Evolutionary conservation across 306 rosid species (phyloP).

Genomic region (Castanospermum australe): DNA sequence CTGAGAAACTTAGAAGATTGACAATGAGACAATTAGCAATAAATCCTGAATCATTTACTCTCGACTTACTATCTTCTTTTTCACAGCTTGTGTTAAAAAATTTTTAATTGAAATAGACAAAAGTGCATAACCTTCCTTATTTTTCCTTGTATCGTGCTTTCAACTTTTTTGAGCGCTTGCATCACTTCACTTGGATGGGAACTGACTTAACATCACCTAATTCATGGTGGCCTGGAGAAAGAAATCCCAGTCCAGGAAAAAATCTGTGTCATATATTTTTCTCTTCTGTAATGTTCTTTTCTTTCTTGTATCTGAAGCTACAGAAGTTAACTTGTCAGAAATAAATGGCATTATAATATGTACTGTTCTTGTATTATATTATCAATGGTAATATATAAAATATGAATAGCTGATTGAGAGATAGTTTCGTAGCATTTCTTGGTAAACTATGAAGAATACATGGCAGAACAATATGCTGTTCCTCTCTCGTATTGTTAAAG

Average conservation of each 20-base stretch:
- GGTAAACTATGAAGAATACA: background rate
- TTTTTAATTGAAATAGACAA: background rate
- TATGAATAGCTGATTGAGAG: background rate
- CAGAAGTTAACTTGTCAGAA: background rate
- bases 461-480: background rate
- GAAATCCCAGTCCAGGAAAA: background rate
- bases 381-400: background rate
- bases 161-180: background rate
- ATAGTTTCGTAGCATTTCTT: background rate
- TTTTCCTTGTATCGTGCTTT: background rate
- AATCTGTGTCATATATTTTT: background rate
- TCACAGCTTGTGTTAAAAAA: background rate
- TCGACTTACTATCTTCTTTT: background rate
- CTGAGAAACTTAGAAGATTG: no score
- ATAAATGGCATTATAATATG: background rate
- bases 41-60: no score
- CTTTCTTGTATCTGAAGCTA: background rate
- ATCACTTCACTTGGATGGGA: background rate
- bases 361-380: background rate
- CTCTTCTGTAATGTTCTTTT: background rate
- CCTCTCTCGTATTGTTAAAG: background rate
- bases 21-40: no score
- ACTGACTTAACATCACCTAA: background rate
- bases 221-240: background rate
- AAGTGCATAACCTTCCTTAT: background rate